A percentile compares a stretch with the other conserved stretches of the same genome.
Conservation (phyloP, 116 monocot species). For the Zostera marina region DNA sequence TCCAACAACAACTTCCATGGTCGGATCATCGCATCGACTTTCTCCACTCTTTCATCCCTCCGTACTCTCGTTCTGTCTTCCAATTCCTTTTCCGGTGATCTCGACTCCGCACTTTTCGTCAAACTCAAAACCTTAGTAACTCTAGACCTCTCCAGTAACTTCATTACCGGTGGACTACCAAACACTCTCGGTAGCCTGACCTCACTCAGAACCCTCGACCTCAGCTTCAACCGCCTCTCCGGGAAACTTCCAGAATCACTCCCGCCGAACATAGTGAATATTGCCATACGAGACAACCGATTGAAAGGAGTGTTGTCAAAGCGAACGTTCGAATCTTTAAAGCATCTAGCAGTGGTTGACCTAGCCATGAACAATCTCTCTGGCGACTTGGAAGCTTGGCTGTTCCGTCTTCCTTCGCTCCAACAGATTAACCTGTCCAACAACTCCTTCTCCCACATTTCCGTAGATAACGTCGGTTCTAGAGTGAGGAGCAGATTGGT, state of each 20-base stretch:
- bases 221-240: conserved; percentile 39
- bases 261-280: conserved; percentile 26
- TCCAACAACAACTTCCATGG: conserved; percentile 29
- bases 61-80: conserved; percentile 14
- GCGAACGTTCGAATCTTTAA: conserved; percentile 17
- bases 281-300: conserved; percentile 32
- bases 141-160: conserved; percentile 28
- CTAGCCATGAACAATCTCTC: conserved; percentile 24
- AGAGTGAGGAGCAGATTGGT: conserved; percentile 14
- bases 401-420: conserved; percentile 37
- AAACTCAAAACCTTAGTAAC: conserved; percentile 6
- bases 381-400: conserved; percentile 39
- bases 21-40: conserved; percentile 10
- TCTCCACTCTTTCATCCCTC: conserved; percentile 14
- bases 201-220: conserved; percentile 21
- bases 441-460: conserved; percentile 21
- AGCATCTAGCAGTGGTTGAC: conserved; percentile 31
- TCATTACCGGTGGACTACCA: conserved; percentile 25
- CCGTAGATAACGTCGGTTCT: not conserved
- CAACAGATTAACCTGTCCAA: conserved; percentile 54
- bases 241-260: conserved; percentile 27
- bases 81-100: conserved; percentile 22
- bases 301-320: conserved; percentile 15
- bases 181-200: conserved; percentile 6
- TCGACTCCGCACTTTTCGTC: conserved; percentile 9